Percentiles rank a stretch among this genome's conserved stretches.
Conservation (phyloP, 305 asterid genomes). For the Rubia balearica region DNA sequence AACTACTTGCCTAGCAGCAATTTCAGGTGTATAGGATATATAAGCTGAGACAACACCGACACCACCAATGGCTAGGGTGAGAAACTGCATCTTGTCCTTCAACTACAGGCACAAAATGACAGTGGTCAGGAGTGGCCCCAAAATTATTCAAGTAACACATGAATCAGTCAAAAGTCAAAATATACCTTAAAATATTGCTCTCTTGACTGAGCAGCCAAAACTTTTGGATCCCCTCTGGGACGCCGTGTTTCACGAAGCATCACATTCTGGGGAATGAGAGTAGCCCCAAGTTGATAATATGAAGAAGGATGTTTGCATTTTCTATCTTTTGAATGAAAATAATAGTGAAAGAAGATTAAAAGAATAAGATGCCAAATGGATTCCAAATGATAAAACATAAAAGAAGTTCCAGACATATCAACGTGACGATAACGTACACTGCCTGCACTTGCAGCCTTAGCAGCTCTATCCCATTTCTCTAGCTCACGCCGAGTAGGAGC, state of each 20-base stretch:
- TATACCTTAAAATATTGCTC: constrained; percentile 76
- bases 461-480: constrained; percentile 87
- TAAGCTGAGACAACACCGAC: constrained; percentile 68
- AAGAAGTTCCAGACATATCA: constrained; percentile 3
- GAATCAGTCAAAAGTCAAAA: not conserved
- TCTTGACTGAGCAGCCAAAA: constrained; percentile 81
- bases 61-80: constrained; percentile 76
- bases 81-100: constrained; percentile 68
- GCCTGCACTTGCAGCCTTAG: constrained; percentile 92
- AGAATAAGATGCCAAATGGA: not conserved
- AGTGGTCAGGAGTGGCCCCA: constrained; percentile 3
- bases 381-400: constrained; percentile 11
- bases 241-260: constrained; percentile 64
- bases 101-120: constrained; percentile 36
- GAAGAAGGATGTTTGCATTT: constrained; percentile 4
- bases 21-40: constrained; percentile 72
- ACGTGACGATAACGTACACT: constrained; percentile 44
- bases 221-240: constrained; percentile 68
- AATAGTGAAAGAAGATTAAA: not conserved
- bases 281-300: constrained; percentile 1
- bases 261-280: constrained; percentile 47
- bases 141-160: constrained; percentile 7
- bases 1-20: constrained; percentile 54
- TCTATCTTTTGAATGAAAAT: not conserved
- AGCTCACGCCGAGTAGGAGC: constrained; percentile 93